Conservation (phyloP, 2,329 filamentous ascomycete genomes). For the Metarhizium album region DNA sequence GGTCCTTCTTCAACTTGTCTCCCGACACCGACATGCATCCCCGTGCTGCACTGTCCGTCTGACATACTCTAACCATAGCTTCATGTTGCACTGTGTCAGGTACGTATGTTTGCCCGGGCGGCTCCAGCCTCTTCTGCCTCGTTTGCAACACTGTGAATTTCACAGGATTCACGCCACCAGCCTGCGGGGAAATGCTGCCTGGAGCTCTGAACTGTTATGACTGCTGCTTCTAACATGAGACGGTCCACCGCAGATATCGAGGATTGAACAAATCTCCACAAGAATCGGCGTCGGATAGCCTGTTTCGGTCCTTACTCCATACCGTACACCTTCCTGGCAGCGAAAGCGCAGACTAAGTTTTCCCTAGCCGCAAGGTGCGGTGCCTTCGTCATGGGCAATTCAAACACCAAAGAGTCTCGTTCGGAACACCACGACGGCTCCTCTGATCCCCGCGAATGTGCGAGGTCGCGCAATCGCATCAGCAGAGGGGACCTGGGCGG, state of each 20-base stretch:
- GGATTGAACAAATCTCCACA: neutral
- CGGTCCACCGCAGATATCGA: neutral
- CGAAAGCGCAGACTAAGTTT: neutral
- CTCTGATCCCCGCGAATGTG: conserved; percentile 9
- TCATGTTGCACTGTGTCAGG: neutral
- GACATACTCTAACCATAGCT: neutral
- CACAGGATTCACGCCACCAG: neutral
- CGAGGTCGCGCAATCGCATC: conserved; percentile 16
- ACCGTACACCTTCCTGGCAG: neutral
- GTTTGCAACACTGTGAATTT: neutral
- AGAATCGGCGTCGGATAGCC: neutral
- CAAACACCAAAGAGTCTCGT: conserved; percentile 29
- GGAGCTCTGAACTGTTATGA: neutral
- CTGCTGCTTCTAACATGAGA: neutral
- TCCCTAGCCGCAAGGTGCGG: neutral
- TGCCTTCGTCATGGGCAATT: conserved; percentile 25
- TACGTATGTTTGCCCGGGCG: neutral
- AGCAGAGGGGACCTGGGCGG: conserved; percentile 36
- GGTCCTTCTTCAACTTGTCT: neutral
- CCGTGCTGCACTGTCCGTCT: conserved; percentile 1
- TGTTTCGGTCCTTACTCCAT: too few relatives aligned
- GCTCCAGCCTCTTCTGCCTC: neutral
- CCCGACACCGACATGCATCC: conserved; percentile 6
- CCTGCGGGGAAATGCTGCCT: neutral
- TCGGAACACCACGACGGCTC: conserved; percentile 14